Conservation (phyloP, 129 eudicot species). For the Rutidosis leptorrhynchoides region DNA sequence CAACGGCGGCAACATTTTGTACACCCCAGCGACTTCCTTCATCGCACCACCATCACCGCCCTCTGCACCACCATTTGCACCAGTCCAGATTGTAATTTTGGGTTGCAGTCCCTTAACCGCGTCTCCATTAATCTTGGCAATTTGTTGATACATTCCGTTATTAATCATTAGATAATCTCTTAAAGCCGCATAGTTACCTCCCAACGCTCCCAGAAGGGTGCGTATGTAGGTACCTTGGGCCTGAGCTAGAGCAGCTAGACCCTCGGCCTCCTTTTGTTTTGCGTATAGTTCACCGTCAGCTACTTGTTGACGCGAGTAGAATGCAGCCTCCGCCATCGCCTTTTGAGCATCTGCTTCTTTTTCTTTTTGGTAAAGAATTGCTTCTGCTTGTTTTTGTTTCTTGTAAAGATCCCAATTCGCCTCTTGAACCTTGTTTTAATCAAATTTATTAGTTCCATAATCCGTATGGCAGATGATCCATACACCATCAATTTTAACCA, state of each 20-base stretch:
- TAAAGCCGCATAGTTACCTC: conserved; percentile 45
- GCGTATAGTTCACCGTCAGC: conserved; percentile 64
- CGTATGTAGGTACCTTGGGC: conserved; percentile 53
- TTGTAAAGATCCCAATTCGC: conserved; percentile 67
- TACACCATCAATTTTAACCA: too few species aligned
- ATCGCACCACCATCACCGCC: conserved; percentile 36
- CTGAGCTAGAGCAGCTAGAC: conserved; percentile 49
- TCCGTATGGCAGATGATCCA: too few species aligned
- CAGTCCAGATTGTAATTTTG: conserved; percentile 56
- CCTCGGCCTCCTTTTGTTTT: conserved; percentile 61
- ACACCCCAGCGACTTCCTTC: conserved; percentile 53
- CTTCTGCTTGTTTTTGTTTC: conserved; percentile 59
- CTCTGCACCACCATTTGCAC: conserved; percentile 26
- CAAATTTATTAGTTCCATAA: neutral
- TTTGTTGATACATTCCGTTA: conserved; percentile 52
- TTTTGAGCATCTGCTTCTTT: conserved; percentile 66
- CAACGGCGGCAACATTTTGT: conserved; percentile 57
- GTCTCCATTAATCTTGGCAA: conserved; percentile 54
- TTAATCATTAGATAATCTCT: conserved; percentile 61
- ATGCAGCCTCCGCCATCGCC: conserved; percentile 50
- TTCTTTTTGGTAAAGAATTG: conserved; percentile 42
- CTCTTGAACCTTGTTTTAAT: conserved; percentile 50
- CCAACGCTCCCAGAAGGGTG: conserved; percentile 48
- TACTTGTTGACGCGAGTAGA: conserved; percentile 48
- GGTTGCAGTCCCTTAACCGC: conserved; percentile 59